Conservation (phyloP, 176 grass and related monocot genomes). For the Triticum turgidum region DNA sequence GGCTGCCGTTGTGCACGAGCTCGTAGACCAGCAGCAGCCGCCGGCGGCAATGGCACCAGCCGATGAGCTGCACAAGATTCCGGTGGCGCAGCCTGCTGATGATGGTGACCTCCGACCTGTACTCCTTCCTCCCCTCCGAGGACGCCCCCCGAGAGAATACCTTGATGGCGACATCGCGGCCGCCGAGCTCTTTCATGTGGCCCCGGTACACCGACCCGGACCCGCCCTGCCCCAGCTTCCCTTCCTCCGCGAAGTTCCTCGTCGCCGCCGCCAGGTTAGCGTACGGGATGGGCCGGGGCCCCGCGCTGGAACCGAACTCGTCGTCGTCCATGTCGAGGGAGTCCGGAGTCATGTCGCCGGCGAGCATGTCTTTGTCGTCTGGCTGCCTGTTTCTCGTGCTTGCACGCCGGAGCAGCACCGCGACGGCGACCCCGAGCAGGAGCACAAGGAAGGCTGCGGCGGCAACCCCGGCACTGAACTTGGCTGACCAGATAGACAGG, state of each 20-base stretch:
- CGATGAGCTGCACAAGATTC: slow-evolving; percentile 69
- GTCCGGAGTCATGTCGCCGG: slow-evolving; percentile 31
- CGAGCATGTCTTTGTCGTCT: not conserved
- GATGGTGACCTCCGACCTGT: slow-evolving; percentile 57
- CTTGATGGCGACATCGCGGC: slow-evolving; percentile 60
- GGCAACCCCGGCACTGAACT: not conserved
- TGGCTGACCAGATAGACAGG: not conserved
- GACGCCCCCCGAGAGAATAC: slow-evolving; percentile 41
- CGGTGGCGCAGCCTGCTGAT: slow-evolving; percentile 66
- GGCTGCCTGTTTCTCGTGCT: not conserved
- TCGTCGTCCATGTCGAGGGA: slow-evolving; percentile 20
- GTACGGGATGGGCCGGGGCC: slow-evolving; percentile 30
- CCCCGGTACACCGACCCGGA: slow-evolving; percentile 67
- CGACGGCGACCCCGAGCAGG: not conserved
- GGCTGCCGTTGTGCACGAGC: slow-evolving; percentile 51
- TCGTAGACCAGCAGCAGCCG: slow-evolving; percentile 53
- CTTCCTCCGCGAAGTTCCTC: slow-evolving; percentile 30
- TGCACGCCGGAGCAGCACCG: not conserved
- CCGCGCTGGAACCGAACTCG: slow-evolving; percentile 32
- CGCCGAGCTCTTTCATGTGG: slow-evolving; percentile 20
- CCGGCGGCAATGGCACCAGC: slow-evolving; percentile 58
- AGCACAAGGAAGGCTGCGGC: not conserved
- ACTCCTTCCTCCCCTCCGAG: slow-evolving; percentile 53
- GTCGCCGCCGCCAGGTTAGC: slow-evolving; percentile 34
- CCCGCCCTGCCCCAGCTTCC: slow-evolving; percentile 61